Conservation (phyloP, 2,329 filamentous ascomycete species). For the Drechslera avenae region DNA sequence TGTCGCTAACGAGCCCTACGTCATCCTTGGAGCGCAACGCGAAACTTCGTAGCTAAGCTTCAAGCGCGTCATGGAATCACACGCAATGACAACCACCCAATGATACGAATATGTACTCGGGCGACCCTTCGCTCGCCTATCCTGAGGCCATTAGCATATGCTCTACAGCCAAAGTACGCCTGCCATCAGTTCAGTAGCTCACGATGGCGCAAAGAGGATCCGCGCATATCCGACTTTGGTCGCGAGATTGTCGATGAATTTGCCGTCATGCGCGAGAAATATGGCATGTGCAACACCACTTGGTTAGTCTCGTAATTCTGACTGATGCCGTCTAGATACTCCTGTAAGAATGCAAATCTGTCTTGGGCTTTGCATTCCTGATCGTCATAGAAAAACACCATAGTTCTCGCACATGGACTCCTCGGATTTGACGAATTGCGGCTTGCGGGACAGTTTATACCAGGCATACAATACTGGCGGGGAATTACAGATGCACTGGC, state of each 20-base stretch:
- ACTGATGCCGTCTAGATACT: slow-evolving; percentile 36
- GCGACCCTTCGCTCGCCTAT: slow-evolving; percentile 33
- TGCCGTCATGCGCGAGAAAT: slow-evolving; percentile 62
- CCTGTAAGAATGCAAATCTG: slow-evolving; percentile 30
- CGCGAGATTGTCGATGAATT: slow-evolving; percentile 65
- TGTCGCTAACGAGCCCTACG: slow-evolving; percentile 23
- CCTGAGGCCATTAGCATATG: background rate
- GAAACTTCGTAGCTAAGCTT: slow-evolving; percentile 12
- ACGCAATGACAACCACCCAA: slow-evolving; percentile 31
- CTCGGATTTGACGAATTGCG: slow-evolving; percentile 68
- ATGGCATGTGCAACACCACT: slow-evolving; percentile 50
- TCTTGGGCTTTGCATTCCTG: slow-evolving; percentile 37
- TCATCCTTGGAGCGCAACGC: slow-evolving; percentile 25
- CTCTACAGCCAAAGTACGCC: slow-evolving; percentile 1
- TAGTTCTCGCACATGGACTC: slow-evolving; percentile 69
- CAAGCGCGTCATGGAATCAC: slow-evolving; percentile 8
- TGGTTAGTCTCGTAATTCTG: background rate
- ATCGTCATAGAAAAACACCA: slow-evolving; percentile 55
- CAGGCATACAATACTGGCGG: slow-evolving; percentile 67
- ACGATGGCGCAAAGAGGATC: slow-evolving; percentile 48
- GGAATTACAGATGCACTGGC: slow-evolving; percentile 65
- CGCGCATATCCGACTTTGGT: slow-evolving; percentile 58
- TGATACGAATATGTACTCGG: slow-evolving; percentile 39
- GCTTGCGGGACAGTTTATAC: slow-evolving; percentile 59
- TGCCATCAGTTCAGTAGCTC: slow-evolving; percentile 32